These are phyloP conservation scores for Penstemon davidsonii DNA, from an alignment of 257 asterid genomes.

Conservation along the genomic window DNA sequence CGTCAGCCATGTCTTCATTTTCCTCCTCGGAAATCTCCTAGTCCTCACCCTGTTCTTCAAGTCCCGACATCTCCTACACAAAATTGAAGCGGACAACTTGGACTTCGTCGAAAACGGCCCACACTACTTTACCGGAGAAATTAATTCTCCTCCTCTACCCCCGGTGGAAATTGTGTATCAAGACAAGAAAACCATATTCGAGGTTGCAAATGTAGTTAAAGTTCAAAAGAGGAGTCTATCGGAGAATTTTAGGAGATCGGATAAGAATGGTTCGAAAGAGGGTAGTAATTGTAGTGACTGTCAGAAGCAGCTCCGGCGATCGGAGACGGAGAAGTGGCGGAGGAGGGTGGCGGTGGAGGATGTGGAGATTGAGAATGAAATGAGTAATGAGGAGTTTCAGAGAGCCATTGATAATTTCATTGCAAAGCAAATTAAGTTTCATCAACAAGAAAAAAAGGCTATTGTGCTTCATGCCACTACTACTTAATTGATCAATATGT, in stretches of 20 bases:
- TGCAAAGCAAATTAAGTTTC: constrained; percentile 77
- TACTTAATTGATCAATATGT: not conserved
- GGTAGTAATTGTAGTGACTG: constrained; percentile 10
- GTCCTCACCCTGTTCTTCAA: constrained; percentile 61
- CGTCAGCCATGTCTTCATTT: constrained; percentile 58
- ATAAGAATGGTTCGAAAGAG: constrained; percentile 19
- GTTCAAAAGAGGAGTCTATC: constrained; percentile 33
- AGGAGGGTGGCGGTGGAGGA: constrained; percentile 33
- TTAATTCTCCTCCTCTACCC: not conserved
- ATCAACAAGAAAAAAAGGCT: constrained; percentile 57
- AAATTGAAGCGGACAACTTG: constrained; percentile 20
- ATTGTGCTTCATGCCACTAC: constrained; percentile 48
- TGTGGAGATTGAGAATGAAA: constrained; percentile 41
- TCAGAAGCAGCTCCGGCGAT: constrained; percentile 51
- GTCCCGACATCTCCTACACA: constrained; percentile 37
- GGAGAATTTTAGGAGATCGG: constrained; percentile 19
- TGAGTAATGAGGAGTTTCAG: constrained; percentile 84
- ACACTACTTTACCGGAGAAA: not conserved
- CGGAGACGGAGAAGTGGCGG: constrained; percentile 47
- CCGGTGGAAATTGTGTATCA: constrained; percentile 29
- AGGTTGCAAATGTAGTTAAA: constrained; percentile 24
- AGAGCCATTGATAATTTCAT: constrained; percentile 67
- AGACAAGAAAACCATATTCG: constrained; percentile 42
- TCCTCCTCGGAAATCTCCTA: constrained; percentile 60
- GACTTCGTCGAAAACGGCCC: constrained; percentile 23